These are phyloP conservation scores for Neurospora hispaniola DNA, from an alignment of 495 filamentous ascomycete genomes.

Conservation along the genomic window DNA sequence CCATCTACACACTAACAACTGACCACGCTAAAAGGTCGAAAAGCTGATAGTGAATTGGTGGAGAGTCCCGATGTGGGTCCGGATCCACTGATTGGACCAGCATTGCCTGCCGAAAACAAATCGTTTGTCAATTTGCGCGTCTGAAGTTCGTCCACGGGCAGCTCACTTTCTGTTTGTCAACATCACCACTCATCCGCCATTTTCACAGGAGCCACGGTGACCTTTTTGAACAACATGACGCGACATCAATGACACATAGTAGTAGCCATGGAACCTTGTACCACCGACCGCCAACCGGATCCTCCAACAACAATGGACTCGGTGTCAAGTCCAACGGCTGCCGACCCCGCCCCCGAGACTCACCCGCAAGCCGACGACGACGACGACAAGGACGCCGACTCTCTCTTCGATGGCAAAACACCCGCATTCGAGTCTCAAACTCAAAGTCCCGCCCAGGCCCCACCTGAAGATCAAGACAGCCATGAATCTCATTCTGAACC, in stretches of 20 bases:
- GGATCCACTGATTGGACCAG: neutral
- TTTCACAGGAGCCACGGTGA: neutral
- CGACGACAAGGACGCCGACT: neutral
- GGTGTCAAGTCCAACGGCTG: neutral
- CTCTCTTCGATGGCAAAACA: neutral
- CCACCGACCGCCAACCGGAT: neutral
- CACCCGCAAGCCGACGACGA: neutral
- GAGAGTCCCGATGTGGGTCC: neutral
- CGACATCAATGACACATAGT: neutral
- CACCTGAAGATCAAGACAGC: neutral
- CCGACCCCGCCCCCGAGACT: neutral
- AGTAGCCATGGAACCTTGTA: neutral
- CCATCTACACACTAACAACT: neutral
- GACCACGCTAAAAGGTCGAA: accelerated
- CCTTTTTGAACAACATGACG: neutral
- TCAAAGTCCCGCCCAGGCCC: neutral
- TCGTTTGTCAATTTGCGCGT: neutral
- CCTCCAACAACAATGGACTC: neutral
- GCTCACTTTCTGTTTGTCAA: neutral
- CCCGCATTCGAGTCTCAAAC: neutral
- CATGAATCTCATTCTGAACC: neutral
- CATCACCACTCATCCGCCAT: neutral
- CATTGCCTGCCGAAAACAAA: neutral
- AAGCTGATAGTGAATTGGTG: neutral
- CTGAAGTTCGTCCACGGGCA: neutral